Evolutionary conservation across 1,284 basidiomycete species (phyloP).

Genomic region (Xanthoconium separans): DNA sequence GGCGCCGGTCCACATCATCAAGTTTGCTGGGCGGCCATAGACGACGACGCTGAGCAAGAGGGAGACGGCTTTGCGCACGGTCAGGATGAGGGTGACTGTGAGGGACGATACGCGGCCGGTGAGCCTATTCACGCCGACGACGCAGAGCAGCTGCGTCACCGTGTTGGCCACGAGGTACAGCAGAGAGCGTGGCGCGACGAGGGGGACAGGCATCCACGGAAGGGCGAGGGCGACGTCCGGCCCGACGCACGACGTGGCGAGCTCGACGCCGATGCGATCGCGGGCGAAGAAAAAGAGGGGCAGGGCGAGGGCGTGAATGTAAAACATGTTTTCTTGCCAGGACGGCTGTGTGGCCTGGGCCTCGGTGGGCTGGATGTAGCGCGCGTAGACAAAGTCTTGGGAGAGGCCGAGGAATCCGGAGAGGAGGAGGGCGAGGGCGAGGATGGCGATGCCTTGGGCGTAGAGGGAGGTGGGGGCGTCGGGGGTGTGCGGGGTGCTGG

Average conservation of each 20-base stretch:
- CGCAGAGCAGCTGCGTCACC: constrained; percentile 83
- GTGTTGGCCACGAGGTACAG: constrained; percentile 76
- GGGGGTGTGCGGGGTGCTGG: constrained; percentile 21
- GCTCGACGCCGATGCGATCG: constrained; percentile 50
- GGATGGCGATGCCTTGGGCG: constrained; percentile 68
- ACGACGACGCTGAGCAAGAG: constrained; percentile 72
- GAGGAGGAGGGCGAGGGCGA: constrained; percentile 76
- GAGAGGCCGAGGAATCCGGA: constrained; percentile 83
- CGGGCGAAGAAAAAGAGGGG: constrained; percentile 69
- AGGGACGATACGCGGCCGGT: constrained; percentile 78
- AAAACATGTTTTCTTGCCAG: constrained; percentile 94
- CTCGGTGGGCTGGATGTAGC: constrained; percentile 48
- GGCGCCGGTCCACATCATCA: constrained; percentile 66
- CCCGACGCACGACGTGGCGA: constrained; percentile 44
- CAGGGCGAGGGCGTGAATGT: constrained; percentile 73
- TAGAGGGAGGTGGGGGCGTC: constrained; percentile 47
- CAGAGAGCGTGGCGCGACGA: constrained; percentile 53
- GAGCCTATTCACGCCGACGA: constrained; percentile 87
- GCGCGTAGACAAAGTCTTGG: constrained; percentile 80
- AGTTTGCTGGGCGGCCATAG: constrained; percentile 27
- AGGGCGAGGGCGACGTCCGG: constrained; percentile 32
- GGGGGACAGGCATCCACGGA: constrained; percentile 24
- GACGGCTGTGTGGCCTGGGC: constrained; percentile 32
- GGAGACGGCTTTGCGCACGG: constrained; percentile 87
- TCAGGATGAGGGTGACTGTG: constrained; percentile 86